Conservation (phyloP, 1,139 yeast genomes). For the Candida gigantensis region DNA sequence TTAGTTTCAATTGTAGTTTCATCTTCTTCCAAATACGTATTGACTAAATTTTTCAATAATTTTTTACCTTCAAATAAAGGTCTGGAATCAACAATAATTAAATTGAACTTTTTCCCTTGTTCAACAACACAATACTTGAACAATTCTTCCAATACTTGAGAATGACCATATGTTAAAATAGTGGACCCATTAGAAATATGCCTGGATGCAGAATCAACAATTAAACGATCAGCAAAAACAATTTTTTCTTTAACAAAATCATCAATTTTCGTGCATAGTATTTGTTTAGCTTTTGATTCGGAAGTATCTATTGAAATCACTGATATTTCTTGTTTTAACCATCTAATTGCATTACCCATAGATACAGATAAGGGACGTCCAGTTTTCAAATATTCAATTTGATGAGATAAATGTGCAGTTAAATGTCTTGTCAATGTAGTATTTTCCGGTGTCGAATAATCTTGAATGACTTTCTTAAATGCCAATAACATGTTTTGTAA, state of each 20-base stretch:
- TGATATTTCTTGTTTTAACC: constrained; percentile 94
- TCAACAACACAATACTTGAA: constrained; percentile 67
- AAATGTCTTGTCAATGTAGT: constrained; percentile 86
- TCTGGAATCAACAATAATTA: constrained; percentile 90
- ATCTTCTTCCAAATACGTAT: constrained; percentile 32
- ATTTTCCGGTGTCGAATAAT: constrained; percentile 82
- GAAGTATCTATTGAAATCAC: constrained; percentile 68
- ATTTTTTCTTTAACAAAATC: constrained; percentile 83
- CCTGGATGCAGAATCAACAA: constrained; percentile 75
- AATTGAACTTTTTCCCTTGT: constrained; percentile 68
- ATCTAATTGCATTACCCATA: constrained; percentile 97
- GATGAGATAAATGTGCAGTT: constrained; percentile 88
- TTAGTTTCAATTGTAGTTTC: constrained; percentile 39
- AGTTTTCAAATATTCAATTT: constrained; percentile 87
- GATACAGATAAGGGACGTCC: constrained; percentile 91
- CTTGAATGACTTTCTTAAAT: constrained; percentile 76
- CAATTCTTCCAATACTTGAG: constrained; percentile 77
- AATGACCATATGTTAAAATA: constrained; percentile 84
- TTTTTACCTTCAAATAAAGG: constrained; percentile 93
- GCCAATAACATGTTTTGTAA: constrained; percentile 84
- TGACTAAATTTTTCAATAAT: constrained; percentile 58
- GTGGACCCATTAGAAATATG: constrained; percentile 80
- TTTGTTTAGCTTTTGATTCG: constrained; percentile 73
- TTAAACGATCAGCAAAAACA: constrained; percentile 79
- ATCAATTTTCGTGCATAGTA: constrained; percentile 68